These are phyloP conservation scores for Amanita rubescens DNA, from an alignment of 768 basidiomycete species.

Conservation along the genomic window DNA sequence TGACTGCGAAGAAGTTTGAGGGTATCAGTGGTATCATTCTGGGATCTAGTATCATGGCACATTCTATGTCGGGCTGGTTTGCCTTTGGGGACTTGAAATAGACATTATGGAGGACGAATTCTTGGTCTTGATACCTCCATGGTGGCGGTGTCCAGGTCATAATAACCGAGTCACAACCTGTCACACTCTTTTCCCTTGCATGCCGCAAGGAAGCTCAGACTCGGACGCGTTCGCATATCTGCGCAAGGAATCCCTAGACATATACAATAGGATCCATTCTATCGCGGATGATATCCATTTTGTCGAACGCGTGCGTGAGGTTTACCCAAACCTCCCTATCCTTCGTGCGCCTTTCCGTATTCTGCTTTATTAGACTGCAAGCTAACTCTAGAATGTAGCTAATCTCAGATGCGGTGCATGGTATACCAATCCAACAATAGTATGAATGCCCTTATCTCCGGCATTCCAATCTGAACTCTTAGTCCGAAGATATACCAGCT, in stretches of 20 bases:
- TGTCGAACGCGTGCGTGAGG: constrained; percentile 43
- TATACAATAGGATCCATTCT: constrained; percentile 85
- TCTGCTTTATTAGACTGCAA: not conserved
- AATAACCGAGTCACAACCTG: not conserved
- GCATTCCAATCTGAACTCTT: constrained; percentile 3
- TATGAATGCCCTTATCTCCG: constrained; percentile 20
- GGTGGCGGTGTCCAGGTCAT: not conserved
- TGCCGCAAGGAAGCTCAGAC: not conserved
- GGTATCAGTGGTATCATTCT: constrained; percentile 5
- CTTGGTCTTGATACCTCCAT: constrained; percentile 6
- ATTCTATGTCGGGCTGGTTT: not conserved
- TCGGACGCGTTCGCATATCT: constrained; percentile 38
- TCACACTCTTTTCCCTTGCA: not conserved
- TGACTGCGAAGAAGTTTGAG: not conserved
- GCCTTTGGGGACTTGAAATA: not conserved
- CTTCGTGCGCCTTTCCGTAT: constrained; percentile 33
- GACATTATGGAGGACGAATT: constrained; percentile 6
- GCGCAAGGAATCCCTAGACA: constrained; percentile 63
- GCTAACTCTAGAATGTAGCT: constrained; percentile 34
- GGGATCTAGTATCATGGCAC: constrained; percentile 6
- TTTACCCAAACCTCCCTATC: constrained; percentile 40
- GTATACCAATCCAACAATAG: constrained; percentile 74
- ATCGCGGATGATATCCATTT: constrained; percentile 73
- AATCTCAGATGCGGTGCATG: constrained; percentile 93
- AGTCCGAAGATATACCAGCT: constrained; percentile 38